Evolutionary conservation across 2,329 filamentous ascomycete species (phyloP), one percentile per base, ranked within the genome.

Genomic region (Diaporthe eres): DNA sequence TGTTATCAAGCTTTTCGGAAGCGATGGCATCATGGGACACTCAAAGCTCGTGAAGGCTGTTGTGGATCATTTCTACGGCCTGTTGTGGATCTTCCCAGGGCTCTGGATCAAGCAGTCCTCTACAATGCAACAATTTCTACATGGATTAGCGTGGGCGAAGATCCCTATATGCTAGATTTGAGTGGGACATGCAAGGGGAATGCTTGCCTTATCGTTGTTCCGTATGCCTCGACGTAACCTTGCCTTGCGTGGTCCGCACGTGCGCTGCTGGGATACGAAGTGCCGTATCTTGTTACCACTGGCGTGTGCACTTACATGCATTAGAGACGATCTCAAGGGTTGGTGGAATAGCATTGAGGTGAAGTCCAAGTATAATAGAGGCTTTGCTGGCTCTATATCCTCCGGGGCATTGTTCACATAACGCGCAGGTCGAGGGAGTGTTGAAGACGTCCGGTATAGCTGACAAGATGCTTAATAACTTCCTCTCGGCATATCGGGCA

Each of bases 1-100:
- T 17, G 28, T 28, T 39, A 53, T 68, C 63, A 39, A 53, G 63
- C 47, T 68, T 53, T 68, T 25, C 1, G 13, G 28, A 1, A 3
- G 22, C 31, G 31, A 53, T 68, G 63, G 63, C 63, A 68, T 68
- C 63, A 68, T 68, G 63, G 47, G 13, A 53, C 31, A 17, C 47
- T 39, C 63, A 28, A 68, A 68, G 63, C 63, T 68, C 63, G 63
- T 68, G 63, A 53, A 68, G n/a, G 61, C 31, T 53, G 31, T 7
- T 53, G 63, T 68, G 63, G 63, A 53, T 68, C 63, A 68, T 12
- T 22, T 68, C 8, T 25, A 25, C 47, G 1, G 34, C 12, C 47
- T 53, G 4, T 68, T 68, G 63, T 68, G 63, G 63, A 68, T 53
- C 47, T 37, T 7, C 22, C 63, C 63, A 51, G 31, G 44, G 63